Base-by-base conservation (phyloP, 2,329 filamentous ascomycete species). In the Arthroderma uncinatum region DNA sequence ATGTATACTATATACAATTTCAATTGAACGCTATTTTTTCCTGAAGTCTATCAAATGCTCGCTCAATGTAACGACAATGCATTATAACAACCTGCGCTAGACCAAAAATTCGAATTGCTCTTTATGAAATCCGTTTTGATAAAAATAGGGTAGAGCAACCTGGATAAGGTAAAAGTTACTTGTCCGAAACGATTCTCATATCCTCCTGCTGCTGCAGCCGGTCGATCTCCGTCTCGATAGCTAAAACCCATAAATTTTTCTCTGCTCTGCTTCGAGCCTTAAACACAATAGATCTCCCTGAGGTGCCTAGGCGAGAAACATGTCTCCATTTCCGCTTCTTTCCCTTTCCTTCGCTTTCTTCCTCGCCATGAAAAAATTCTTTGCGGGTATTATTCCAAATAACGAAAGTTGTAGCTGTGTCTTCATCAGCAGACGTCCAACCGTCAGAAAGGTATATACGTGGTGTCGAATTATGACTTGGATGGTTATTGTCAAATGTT, bases 161-260 rank as follows among this genome's bases (percentile, higher is more conserved):
- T n/a, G 6, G 14, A 37, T 37, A 19, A 30, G 7, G 12, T 16
- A 33, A 25, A 47, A 25, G 25, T 39, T 21, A 53, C 12, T 53
- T 16, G 2, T 57, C 37, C 44, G 62, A 56, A 44, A 73, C 67
- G 61, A 80, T 68, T 52, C 78, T 71, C 48, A 80, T 72, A 63
- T 82, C 79, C 60, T 78, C 76, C 12, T 68, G 71, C 57, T 74
- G 69, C 50, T 77, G 76, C 58, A 82, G 65, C 53, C 81, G 71
- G 70, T 86, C 83, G 66, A 86, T 86, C 71, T 86, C 83, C 60
- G 81, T 81, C 55, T 79, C 79, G 58, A 86, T 81, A 36, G 77
- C 82, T 66, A 85, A 69, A 23, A 86, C 83, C 83, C 83, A 86
- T 62, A 82, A 79, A 69, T 86, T 83, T 59, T 83, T 77, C 68